Conservation (phyloP, 352 stramenopile genomes). For the Phytophthora agathidicida region DNA sequence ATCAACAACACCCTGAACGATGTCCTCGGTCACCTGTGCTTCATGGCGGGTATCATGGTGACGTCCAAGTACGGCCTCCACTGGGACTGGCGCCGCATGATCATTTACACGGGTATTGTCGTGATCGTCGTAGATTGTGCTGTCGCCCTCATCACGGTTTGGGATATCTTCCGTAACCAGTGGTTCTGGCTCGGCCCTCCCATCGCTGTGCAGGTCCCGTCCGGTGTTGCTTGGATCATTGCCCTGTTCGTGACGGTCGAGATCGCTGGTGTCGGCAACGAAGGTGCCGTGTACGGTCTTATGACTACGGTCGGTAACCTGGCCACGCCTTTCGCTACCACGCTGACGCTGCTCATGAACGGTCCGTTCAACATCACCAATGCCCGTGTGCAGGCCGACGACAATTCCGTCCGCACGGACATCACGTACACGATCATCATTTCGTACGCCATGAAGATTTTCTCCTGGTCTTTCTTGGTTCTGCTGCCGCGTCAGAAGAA, state of each 20-base stretch:
- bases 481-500: conserved; percentile 49
- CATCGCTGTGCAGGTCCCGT: conserved; percentile 42
- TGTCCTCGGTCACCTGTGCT: conserved; percentile 41
- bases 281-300: conserved; percentile 55
- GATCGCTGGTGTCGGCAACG: conserved; percentile 50
- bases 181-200: conserved; percentile 51
- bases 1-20: conserved; percentile 49
- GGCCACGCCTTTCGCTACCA: conserved; percentile 41
- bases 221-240: conserved; percentile 47
- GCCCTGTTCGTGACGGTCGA: conserved; percentile 49
- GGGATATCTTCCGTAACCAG: conserved; percentile 50
- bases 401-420: conserved; percentile 35
- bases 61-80: conserved; percentile 50
- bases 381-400: conserved; percentile 45
- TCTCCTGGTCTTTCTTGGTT: conserved; percentile 41
- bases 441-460: conserved; percentile 42
- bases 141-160: conserved; percentile 44
- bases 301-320: conserved; percentile 52
- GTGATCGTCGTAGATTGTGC: conserved; percentile 42
- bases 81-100: conserved; percentile 55
- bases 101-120: conserved; percentile 30
- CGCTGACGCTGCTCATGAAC: conserved; percentile 46
- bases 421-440: conserved; percentile 52
- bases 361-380: conserved; percentile 47
- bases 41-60: conserved; percentile 37